Evolutionary conservation across 176 grass and related monocot genomes (phyloP), one percentile per base, ranked within the genome.

Genomic region (Phragmites australis): DNA sequence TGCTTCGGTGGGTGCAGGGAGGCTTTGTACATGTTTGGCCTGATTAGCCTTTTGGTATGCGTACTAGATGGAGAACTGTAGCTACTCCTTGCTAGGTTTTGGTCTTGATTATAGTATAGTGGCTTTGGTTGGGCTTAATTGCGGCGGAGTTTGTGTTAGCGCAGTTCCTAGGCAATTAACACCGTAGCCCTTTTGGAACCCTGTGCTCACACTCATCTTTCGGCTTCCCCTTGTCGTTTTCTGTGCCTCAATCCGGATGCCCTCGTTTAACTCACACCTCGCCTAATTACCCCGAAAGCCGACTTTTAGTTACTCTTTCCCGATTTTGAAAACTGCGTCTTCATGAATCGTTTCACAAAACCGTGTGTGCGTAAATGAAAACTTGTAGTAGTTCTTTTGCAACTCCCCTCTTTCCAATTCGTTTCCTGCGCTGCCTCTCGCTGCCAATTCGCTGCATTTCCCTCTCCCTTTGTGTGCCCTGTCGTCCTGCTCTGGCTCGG

Each of bases 71-170:
- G n/a, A n/a, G 56, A 13, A 25, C 56, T 59, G 56, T 29, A 60
- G 26, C 10, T 29, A 29, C 47, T 51, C 9, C 39, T 48, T 5
- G 41, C 16, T 45, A 26, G 41, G 41, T 29, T 70, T 9, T 18
- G 4, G 22, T 17, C 15, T 15, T 60, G 43, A 67, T 18, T 14
- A 29, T 12, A 21, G 5, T 4, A 11, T 12, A 27, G 37, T 68
- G 4, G 49, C 77, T 57, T 49, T 46, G 49, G 68, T 84, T 84
- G 66, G 59, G 68, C 50, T 67, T 84, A 84, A 68, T 75, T 80
- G 77, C 75, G 60, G 60, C 72, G 53, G 59, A 43, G 37, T 66
- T 34, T 39, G 63, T 41, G 53, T 32, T 65, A 55, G 70, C 70
- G 12, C 6, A 77, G 75, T 77, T 43, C 75, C 75, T 15, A 77